phyloP scores from a whole-genome alignment of 2,329 filamentous ascomycete genomes.

The Arthrobotrys iridis region DNA sequence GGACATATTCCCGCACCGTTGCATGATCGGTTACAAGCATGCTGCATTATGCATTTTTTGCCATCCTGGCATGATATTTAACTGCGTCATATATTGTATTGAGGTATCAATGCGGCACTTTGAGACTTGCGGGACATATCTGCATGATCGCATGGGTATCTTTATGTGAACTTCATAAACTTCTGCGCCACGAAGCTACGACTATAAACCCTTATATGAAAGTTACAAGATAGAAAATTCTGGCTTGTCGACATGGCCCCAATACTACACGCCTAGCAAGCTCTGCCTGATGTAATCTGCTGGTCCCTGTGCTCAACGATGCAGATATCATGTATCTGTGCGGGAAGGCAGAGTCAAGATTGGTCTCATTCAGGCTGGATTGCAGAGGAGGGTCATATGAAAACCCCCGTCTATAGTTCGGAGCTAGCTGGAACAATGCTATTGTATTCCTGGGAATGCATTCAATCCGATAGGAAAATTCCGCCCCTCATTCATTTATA shows the following conservation, averaged over 20 bases:
- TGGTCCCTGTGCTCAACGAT: not conserved
- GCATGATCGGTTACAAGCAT: slow-evolving; percentile 10
- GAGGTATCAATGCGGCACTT: not conserved
- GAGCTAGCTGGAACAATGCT: not conserved
- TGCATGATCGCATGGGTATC: not conserved
- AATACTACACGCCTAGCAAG: no score
- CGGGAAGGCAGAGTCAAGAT: not conserved
- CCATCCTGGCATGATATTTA: not conserved
- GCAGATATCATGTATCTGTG: slow-evolving; percentile 8
- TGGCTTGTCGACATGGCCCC: no score
- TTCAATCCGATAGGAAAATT: not conserved
- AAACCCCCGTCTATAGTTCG: slow-evolving; percentile 4
- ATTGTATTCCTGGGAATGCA: not conserved
- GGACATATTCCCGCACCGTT: slow-evolving; percentile 3
- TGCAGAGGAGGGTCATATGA: not conserved
- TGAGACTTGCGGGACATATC: not conserved
- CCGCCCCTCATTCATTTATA: not conserved
- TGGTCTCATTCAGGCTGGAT: not conserved
- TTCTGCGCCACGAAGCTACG: not conserved
- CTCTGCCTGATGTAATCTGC: no score
- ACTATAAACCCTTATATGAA: no score
- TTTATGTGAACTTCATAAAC: no score
- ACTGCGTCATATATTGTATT: not conserved
- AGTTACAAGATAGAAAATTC: no score
- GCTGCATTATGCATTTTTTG: not conserved